These are phyloP conservation scores for Metschnikowia baotianmanensis DNA, from an alignment of 805 yeast genomes.

Conservation along the genomic window DNA sequence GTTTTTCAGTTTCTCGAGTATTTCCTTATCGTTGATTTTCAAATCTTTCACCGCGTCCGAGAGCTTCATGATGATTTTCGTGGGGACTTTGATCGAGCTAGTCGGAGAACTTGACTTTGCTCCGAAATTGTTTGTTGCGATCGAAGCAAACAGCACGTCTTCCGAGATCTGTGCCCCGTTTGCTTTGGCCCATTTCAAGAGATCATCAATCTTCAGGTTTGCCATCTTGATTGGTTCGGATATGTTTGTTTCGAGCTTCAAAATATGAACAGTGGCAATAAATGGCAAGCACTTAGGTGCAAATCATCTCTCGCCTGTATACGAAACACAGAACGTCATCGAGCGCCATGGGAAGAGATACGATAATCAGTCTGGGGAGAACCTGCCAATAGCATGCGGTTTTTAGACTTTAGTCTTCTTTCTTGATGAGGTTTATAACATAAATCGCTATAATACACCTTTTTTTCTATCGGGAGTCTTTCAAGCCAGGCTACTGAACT, in stretches of 20 bases:
- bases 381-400: no score
- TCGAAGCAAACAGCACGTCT: slow-evolving; percentile 22
- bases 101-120: slow-evolving; percentile 19
- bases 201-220: slow-evolving; percentile 12
- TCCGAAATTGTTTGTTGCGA: slow-evolving; percentile 26
- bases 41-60: slow-evolving; percentile 26
- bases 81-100: slow-evolving; percentile 13
- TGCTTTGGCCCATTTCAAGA: slow-evolving; percentile 31
- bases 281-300: neutral
- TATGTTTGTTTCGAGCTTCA: neutral
- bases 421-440: no score
- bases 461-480: no score
- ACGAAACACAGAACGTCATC: neutral
- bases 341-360: neutral
- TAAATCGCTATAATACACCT: no score
- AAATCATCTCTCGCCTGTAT: slow-evolving; percentile 1
- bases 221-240: no score
- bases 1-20: slow-evolving; percentile 18
- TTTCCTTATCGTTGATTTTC: slow-evolving; percentile 9
- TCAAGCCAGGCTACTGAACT: no score
- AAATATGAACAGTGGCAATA: neutral
- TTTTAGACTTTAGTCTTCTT: no score
- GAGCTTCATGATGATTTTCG: slow-evolving; percentile 19
- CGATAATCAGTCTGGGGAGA: no score
- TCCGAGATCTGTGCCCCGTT: slow-evolving; percentile 31